phyloP scores from a whole-genome alignment of 805 yeast genomes.

The Spathaspora girioi region DNA sequence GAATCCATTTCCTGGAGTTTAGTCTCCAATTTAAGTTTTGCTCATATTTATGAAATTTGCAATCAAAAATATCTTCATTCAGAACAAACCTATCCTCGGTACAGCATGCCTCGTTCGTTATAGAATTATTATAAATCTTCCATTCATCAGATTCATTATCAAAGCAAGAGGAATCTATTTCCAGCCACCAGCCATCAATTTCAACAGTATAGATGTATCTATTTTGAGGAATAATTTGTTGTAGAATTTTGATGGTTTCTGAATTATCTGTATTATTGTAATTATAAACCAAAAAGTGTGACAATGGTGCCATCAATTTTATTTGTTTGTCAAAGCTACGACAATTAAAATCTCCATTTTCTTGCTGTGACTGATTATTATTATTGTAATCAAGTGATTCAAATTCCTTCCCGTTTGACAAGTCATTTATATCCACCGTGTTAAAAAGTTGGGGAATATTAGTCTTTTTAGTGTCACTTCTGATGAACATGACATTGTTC shows the following conservation, averaged over 20 bases:
- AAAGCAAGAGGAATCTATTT: slow-evolving; percentile 2
- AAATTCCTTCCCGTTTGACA: slow-evolving; percentile 1
- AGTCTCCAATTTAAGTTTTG: slow-evolving; percentile 33
- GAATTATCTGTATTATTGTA: slow-evolving; percentile 9
- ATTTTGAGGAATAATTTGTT: background rate
- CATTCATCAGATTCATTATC: slow-evolving; percentile 4
- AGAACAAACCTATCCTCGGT: background rate
- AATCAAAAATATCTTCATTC: slow-evolving; percentile 3
- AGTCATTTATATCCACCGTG: slow-evolving; percentile 5
- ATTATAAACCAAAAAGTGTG: slow-evolving; percentile 30
- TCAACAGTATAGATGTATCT: slow-evolving; percentile 6
- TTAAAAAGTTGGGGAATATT: slow-evolving; percentile 7
- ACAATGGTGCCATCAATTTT: slow-evolving; percentile 28
- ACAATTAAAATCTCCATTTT: slow-evolving; percentile 16
- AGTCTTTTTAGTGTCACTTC: slow-evolving; percentile 3
- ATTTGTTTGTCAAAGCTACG: slow-evolving; percentile 28
- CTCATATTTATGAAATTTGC: slow-evolving; percentile 25
- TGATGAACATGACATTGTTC: slow-evolving; percentile 14
- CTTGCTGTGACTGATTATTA: background rate
- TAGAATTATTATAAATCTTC: slow-evolving; percentile 3
- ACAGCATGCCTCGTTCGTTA: background rate
- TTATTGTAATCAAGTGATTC: background rate
- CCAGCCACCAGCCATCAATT: slow-evolving; percentile 5
- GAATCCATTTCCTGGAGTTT: slow-evolving; percentile 25
- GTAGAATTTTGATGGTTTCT: slow-evolving; percentile 1